Evolutionary conservation across 2,329 filamentous ascomycete species (phyloP), one percentile per base, ranked within the genome.

Genomic region (Ophiocordyceps australis): DNA sequence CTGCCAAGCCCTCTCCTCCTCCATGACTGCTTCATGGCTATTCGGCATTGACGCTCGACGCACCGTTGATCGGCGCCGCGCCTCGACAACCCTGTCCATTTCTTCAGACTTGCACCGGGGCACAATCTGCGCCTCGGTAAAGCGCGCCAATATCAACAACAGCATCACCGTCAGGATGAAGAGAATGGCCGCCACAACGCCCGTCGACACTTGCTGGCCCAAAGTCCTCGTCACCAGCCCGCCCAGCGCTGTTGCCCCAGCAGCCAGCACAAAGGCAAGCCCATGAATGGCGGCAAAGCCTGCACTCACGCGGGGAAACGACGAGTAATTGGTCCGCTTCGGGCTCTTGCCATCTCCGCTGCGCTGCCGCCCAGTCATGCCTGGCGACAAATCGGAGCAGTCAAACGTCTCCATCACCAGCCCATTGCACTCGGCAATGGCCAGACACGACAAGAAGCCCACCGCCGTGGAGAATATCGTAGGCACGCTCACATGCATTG

Each of bases 381-480:
- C 73, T 3, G 74, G 70, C 36, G 78, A 75, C 4, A 85, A 56
- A 44, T 85, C 79, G 21, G 74, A 80, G n/a, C 72, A 78, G 43
- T 85, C 79, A 44, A 75, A 85, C 0, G 72, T 74, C 41, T 83
- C 77, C 77, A 85, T 83, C 42, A 83, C 64, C 17, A 85, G 52
- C 1, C 77, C 75, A 34, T 75, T 68, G 46, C 77, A 82, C 47
- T 85, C 78, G 3, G 77, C 67, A 23, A 81, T 71, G 2, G 75
- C 77, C 8, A 86, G 62, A 26, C 71, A 74, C 2, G 73, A 75
- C 5, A 82, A 52, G 37, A 80, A 80, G 1, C 74, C 76, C 10
- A 82, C 62, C 4, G 69, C 43, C 1, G 62, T 65, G 0, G 74
- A 72, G 35, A 82, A 71, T 3, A 74, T 42, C 4, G 72, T 70